Conservation (phyloP, 1,284 basidiomycete species). For the Tremellales sp. region DNA sequence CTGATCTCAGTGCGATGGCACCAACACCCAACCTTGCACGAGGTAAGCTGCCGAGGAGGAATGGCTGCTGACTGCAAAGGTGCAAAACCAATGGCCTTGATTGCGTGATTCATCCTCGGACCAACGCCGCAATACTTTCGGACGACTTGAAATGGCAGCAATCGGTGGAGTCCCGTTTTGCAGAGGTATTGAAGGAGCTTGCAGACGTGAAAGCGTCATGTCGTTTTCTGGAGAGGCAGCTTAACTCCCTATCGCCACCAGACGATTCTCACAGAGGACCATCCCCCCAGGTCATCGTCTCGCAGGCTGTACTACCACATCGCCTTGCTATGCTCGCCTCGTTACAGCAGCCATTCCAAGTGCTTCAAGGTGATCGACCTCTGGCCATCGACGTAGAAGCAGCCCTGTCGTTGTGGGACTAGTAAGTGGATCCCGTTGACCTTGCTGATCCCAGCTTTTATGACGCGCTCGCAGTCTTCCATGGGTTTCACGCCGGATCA, state of each 20-base stretch:
- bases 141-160: constrained; percentile 20
- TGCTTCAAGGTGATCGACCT: constrained; percentile 8
- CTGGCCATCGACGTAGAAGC: constrained; percentile 16
- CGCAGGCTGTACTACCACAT: too few species aligned
- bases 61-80: too few species aligned
- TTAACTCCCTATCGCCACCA: background rate
- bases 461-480: constrained; percentile 19
- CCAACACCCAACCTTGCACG: constrained; percentile 8
- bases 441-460: constrained; percentile 11
- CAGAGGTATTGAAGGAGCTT: constrained; percentile 7
- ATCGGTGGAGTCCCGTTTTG: background rate
- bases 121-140: constrained; percentile 17
- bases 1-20: constrained; percentile 11
- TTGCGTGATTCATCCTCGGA: constrained; percentile 16
- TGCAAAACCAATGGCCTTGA: constrained; percentile 15
- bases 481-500: constrained; percentile 15
- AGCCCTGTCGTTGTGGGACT: constrained; percentile 17
- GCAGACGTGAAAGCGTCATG: constrained; percentile 15
- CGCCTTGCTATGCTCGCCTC: constrained; percentile 8
- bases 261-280: background rate
- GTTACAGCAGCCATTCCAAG: constrained; percentile 6
- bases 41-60: too few species aligned
- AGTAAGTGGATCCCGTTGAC: constrained; percentile 4
- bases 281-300: background rate
- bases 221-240: constrained; percentile 7